Evolutionary conservation across 2,329 filamentous ascomycete species (phyloP), one percentile per base, ranked within the genome.

Genomic region (Zopfia rhizophila): DNA sequence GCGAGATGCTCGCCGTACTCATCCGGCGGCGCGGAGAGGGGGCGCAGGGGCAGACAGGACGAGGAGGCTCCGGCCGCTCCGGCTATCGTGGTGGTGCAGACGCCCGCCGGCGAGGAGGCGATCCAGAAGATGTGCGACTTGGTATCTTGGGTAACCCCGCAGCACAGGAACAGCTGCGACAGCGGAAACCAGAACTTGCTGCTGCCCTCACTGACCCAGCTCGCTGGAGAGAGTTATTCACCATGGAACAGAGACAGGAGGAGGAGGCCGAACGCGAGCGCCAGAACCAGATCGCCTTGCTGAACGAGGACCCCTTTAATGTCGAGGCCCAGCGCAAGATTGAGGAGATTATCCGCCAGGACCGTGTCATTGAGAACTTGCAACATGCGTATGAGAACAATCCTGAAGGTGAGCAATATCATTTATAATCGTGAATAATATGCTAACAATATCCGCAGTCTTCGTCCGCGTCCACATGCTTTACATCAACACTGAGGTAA

Each of bases 371-470:
- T 72, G 91, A 97, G 75, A 99, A 99, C 66, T 74, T 97, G 49
- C 91, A 97, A 67, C 94, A 92, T 74, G 94, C 94, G 29, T 93
- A 97, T 82, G 93, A 97, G 74, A 88, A 97, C 74, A 96, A 95
- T 65, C 94, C 94, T 0, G 94, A 97, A 83, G 93, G 93, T 95
- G 75, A 61, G 82, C 74, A 28, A 12, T 28, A 48, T 18, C 8
- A n/a, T 24, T 37, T 14, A 16, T 32, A 17, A 19, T 16, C 17
- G 25, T 29, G 17, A 13, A 5, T 42, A 3, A n/a, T 25, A 25
- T 44, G 30, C 58, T 67, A 40, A 70, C 48, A 29, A 5, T 4
- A 3, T 24, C 31, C 45, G 22, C 60, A 96, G 92, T 94, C 19
- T 99, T 99, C 67, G 94, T 91, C 41, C 85, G 89, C 60, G 94